Base-by-base conservation (phyloP, 306 rosid species). In the Pyrus bretschneideri region DNA sequence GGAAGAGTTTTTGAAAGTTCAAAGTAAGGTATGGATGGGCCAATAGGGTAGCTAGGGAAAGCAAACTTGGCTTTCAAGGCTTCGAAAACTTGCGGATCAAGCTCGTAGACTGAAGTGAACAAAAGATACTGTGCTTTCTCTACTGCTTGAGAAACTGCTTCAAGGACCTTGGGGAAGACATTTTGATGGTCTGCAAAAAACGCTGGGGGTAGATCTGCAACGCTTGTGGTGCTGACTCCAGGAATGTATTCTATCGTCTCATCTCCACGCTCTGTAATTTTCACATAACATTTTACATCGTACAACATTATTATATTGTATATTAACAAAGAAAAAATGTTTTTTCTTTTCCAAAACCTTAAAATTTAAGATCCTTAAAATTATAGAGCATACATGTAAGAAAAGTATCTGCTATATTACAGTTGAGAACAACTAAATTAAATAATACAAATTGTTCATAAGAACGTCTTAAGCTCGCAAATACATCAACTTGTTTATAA, bases 221-320 rank as follows among this genome's bases (percentile, higher is more conserved):
- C 5, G 18, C 85, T 76, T 14, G 78, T 83, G 9, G 12, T 40
- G 57, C 83, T 66, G 52, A 87, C 38, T 64, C 89, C 93, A 6
- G 91, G 89, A 69, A 83, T 81, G 60, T 87, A 64, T 87, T 87
- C 82, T 52, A 83, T 73, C 6, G 73, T 78, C 30, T 80, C 76
- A 51, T 71, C 84, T 15, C 88, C 85, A 2, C 72, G 33, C 22
- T 82, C 89, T 82, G n/a, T 2, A 13, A 61, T 8, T 10, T 2
- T 5, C 13, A 19, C 30, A 54, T n/a, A 9, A 40, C 12, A 40
- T 9, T 40, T 40, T 40, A 40, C 12, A 12, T 40, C 3, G 45
- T 40, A 9, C 45, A 40, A 40, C 45, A 40, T 40, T 40, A 9
- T 9, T 40, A 40, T 40, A 40, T 7, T 35, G 42, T 35, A 35